Conservation (phyloP, 441 rosid genomes). For the Mallotus japonicus region DNA sequence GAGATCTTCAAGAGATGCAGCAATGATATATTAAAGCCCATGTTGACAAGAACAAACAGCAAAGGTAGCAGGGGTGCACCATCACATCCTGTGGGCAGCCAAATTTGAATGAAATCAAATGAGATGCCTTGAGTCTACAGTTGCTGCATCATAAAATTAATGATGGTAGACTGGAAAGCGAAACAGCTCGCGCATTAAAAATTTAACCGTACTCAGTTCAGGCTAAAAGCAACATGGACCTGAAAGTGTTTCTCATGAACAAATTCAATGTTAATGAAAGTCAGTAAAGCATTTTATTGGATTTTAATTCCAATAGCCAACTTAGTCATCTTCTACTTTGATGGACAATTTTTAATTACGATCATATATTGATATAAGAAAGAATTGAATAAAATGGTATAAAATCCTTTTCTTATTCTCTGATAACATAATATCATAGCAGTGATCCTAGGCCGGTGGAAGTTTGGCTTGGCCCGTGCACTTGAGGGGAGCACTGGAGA, state of each 20-base stretch:
- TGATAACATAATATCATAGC: no score
- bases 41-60: conserved; percentile 74
- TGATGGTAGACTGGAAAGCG: neutral
- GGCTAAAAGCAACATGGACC: neutral
- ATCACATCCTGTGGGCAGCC: conserved; percentile 62
- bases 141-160: conserved; percentile 1
- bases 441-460: no score
- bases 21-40: conserved; percentile 84
- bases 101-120: conserved; percentile 18
- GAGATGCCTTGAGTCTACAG: neutral
- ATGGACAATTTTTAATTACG: no score
- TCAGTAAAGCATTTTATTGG: neutral
- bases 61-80: conserved; percentile 91
- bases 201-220: neutral
- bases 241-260: neutral
- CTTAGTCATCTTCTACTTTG: no score
- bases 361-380: no score
- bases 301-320: neutral
- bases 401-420: no score
- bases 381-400: no score
- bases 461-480: no score
- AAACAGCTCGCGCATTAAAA: neutral
- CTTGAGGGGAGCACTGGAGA: no score
- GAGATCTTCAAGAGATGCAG: conserved; percentile 89
- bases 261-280: neutral